Evolutionary conservation across 2,329 filamentous ascomycete genomes (phyloP), one percentile per base, ranked within the genome.

Genomic region (Penicillium sp.): DNA sequence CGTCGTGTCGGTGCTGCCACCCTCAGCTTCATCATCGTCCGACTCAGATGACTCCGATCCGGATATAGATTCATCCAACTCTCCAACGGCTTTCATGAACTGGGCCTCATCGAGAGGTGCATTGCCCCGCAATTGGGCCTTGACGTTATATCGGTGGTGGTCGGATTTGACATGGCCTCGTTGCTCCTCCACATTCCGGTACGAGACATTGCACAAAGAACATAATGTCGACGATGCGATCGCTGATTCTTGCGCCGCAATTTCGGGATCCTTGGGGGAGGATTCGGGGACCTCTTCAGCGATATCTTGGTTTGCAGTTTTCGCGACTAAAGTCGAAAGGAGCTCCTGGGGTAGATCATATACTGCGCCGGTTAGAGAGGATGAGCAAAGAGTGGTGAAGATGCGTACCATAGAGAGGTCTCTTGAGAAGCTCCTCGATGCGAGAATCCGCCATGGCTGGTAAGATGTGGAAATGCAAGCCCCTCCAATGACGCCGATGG

Each of bases 61-160:
- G 1, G 92, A 96, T 13, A 95, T 94, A 1, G 94, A 97, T 78
- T 99, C 93, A 64, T 97, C 90, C 29, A 99, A 79, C 55, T 94
- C 86, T 31, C 87, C 91, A 7, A 97, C 81, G 6, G 97, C 81
- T 69, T 88, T 90, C 70, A 94, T 90, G 63, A 99, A 99, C 29
- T 96, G 92, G 7, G 70, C 72, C 68, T 99, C 94, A 1, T 85
- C 84, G 1, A 97, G 88, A 0, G 90, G 75, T 9, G 81, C 82
- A 54, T 82, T 81, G 0, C 90, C 90, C 43, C 91, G 86, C 52
- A 96, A 77, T 77, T 91, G 96, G 70, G 93, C 90, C 75, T 96
- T 97, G 57, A 97, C 77, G 71, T 99, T 99, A 77, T 97, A 99
- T 61, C 88, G 84, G 72, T 99, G 94, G 45, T 95, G 81, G 68